Conservation (phyloP, 306 rosid genomes). For the Gleditsia sinensis region DNA sequence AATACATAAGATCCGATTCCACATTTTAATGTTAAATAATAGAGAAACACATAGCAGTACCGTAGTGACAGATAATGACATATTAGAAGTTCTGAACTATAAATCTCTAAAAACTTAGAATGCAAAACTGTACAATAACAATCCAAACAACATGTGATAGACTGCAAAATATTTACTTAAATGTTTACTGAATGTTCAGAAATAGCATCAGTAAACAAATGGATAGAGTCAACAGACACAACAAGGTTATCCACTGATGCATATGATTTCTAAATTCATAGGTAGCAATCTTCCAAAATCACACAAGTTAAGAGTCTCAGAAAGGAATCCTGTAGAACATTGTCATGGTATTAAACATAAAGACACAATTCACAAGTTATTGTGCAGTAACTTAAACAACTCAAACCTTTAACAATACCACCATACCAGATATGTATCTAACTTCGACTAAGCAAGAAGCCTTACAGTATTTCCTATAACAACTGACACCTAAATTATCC, state of each 20-base stretch:
- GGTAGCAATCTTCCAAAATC: neutral
- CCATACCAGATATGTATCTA: neutral
- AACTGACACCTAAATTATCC: neutral
- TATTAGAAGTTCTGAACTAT: slow-evolving; percentile 3
- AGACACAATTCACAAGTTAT: neutral
- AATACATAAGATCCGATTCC: neutral
- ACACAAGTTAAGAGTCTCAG: neutral
- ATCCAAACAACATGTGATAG: neutral
- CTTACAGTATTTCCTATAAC: neutral
- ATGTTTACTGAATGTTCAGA: slow-evolving; percentile 7
- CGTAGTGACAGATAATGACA: neutral
- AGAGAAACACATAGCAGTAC: neutral
- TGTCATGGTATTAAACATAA: neutral
- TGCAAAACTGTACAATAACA: neutral
- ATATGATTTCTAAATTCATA: slow-evolving; percentile 9
- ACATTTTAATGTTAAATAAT: neutral
- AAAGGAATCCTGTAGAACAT: neutral
- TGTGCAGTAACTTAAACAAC: neutral
- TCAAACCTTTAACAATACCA: neutral
- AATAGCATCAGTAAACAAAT: neutral
- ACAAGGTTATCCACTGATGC: neutral
- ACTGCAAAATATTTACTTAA: neutral
- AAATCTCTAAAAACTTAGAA: neutral
- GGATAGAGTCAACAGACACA: neutral
- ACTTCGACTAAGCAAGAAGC: slow-evolving; percentile 5